A percentile compares a stretch with the other conserved stretches of the same genome.
These are phyloP conservation scores for Claviceps cyperi DNA, from an alignment of 2,329 filamentous ascomycete species.

Conservation along the genomic window DNA sequence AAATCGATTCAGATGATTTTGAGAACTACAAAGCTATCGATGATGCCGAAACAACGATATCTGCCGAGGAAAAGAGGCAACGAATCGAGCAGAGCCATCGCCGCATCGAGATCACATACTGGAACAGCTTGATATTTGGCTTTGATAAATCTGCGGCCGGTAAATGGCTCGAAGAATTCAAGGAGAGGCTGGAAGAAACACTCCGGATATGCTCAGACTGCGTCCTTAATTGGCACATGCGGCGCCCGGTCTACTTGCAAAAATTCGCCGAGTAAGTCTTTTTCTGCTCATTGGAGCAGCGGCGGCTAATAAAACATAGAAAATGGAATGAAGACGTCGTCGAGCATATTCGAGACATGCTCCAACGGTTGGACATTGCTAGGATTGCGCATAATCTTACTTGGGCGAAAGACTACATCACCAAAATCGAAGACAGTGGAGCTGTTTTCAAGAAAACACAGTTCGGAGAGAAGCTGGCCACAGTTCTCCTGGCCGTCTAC, in stretches of 20 bases:
- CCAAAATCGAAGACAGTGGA: constrained; percentile 33
- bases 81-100: constrained; percentile 39
- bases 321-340: constrained; percentile 36
- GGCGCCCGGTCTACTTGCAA: constrained; percentile 47
- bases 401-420: constrained; percentile 41
- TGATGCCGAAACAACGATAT: constrained; percentile 34
- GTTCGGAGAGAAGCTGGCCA: constrained; percentile 32
- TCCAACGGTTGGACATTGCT: constrained; percentile 45
- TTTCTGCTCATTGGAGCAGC: background rate
- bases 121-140: constrained; percentile 54
- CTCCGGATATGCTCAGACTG: constrained; percentile 55
- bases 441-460: constrained; percentile 31
- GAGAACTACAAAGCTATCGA: constrained; percentile 42
- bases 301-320: constrained; percentile 15
- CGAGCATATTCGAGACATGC: constrained; percentile 36
- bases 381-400: constrained; percentile 46
- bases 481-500: constrained; percentile 67
- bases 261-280: constrained; percentile 41
- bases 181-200: constrained; percentile 38
- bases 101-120: constrained; percentile 48
- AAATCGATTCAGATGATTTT: constrained; percentile 44
- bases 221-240: constrained; percentile 60
- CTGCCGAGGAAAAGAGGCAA: constrained; percentile 33
- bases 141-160: constrained; percentile 47
- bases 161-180: constrained; percentile 46